These are phyloP conservation scores for Sphagnum fallax DNA, from an alignment of 228 moss, liverwort and hornwort species.

Conservation along the genomic window DNA sequence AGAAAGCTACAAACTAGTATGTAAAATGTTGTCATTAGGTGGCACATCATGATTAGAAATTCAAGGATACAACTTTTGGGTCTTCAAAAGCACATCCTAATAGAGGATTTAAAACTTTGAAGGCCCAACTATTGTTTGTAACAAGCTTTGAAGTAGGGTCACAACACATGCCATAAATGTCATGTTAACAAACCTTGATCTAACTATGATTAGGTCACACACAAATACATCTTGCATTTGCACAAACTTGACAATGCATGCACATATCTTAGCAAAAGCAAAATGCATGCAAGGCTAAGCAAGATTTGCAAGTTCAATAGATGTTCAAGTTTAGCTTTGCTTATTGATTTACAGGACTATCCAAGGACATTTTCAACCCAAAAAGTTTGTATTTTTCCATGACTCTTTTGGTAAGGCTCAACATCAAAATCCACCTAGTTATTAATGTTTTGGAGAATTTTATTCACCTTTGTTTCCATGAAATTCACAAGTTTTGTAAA, in stretches of 20 bases:
- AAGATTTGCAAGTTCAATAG: neutral
- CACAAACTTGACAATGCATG: neutral
- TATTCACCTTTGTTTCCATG: neutral
- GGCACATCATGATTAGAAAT: no score
- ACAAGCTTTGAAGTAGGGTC: neutral
- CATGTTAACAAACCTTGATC: neutral
- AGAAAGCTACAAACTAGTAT: no score
- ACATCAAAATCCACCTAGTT: neutral
- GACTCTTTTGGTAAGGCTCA: neutral
- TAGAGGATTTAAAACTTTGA: neutral
- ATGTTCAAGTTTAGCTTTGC: neutral
- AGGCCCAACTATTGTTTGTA: neutral
- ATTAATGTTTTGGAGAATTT: neutral
- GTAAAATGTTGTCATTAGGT: no score
- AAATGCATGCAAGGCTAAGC: neutral
- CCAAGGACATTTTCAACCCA: neutral
- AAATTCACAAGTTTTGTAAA: neutral
- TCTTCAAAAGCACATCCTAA: no score
- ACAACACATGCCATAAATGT: neutral
- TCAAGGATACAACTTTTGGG: no score
- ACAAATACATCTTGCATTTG: neutral
- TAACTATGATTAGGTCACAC: neutral
- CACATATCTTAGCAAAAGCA: neutral
- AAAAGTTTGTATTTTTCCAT: neutral
- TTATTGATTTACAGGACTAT: neutral